Evolutionary conservation across 1,284 basidiomycete genomes (phyloP).

Genomic region (Tilletia walkeri): DNA sequence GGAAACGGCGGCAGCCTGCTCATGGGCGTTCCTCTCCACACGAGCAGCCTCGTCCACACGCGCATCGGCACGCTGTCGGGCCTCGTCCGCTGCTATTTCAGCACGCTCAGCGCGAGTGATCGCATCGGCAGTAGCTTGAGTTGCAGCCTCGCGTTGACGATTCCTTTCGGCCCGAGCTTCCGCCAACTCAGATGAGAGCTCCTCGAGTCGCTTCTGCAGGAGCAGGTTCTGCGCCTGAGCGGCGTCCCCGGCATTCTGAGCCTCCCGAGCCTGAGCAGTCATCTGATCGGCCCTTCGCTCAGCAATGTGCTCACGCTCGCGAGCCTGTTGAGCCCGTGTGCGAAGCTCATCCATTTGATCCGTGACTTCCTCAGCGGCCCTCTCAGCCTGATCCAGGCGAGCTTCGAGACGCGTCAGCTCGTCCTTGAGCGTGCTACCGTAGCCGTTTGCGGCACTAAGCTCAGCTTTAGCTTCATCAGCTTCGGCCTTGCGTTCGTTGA

Average conservation of each 20-base stretch:
- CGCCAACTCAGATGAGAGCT: slow-evolving; percentile 29
- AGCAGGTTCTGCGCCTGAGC: slow-evolving; percentile 18
- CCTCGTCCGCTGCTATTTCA: slow-evolving; percentile 27
- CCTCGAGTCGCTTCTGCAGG: slow-evolving; percentile 33
- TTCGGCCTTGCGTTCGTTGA: slow-evolving; percentile 21
- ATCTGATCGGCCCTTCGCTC: slow-evolving; percentile 21
- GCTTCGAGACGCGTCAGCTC: slow-evolving; percentile 20
- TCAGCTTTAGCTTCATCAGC: slow-evolving; percentile 10
- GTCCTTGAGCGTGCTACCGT: slow-evolving; percentile 20
- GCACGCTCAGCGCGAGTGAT: slow-evolving; percentile 26
- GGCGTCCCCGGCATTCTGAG: slow-evolving; percentile 21
- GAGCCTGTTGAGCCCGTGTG: slow-evolving; percentile 17
- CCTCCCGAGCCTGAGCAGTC: slow-evolving; percentile 19
- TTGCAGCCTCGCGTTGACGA: slow-evolving; percentile 28
- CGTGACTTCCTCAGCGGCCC: slow-evolving; percentile 28
- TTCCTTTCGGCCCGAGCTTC: slow-evolving; percentile 24
- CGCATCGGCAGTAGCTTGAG: slow-evolving; percentile 32
- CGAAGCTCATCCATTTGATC: slow-evolving; percentile 24
- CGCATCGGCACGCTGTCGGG: slow-evolving; percentile 23
- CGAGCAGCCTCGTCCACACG: slow-evolving; percentile 22
- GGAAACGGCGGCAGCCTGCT: slow-evolving; percentile 23
- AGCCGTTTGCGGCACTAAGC: slow-evolving; percentile 18
- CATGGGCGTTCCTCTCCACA: slow-evolving; percentile 24
- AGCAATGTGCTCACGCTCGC: slow-evolving; percentile 15
- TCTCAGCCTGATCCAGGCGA: slow-evolving; percentile 25